phyloP scores from a whole-genome alignment of 768 basidiomycete genomes.

The Cystobasidium tubakii region DNA sequence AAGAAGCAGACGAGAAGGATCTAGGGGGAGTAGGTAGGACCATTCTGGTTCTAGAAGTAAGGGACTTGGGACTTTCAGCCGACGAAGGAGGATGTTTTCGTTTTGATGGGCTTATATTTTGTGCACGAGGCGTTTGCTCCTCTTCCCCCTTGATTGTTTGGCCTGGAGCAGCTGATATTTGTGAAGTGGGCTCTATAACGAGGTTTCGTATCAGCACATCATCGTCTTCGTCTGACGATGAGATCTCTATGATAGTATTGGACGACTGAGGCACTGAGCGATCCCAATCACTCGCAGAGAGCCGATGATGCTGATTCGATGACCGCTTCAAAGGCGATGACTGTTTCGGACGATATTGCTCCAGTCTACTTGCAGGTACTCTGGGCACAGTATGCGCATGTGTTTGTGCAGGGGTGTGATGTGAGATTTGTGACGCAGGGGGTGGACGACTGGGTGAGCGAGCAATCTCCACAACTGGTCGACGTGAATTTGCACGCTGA shows the following conservation, averaged over 20 bases:
- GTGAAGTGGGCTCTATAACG: neutral
- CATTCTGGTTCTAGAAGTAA: neutral
- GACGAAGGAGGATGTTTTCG: neutral
- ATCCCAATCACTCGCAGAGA: neutral
- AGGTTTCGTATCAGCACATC: neutral
- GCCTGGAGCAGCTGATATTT: neutral
- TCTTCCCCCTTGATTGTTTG: neutral
- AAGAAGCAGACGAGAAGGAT: neutral
- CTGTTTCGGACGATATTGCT: constrained; percentile 1
- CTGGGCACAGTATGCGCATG: neutral
- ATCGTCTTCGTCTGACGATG: neutral
- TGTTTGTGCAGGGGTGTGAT: neutral
- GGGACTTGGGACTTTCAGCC: neutral
- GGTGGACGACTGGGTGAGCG: neutral
- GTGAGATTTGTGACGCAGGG: neutral
- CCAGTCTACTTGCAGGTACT: neutral
- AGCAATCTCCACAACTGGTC: neutral
- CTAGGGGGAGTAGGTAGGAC: neutral
- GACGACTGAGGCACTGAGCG: neutral
- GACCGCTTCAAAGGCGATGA: neutral
- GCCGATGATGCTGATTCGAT: neutral
- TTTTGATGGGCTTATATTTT: neutral
- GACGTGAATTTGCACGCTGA: neutral
- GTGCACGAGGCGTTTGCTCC: neutral
- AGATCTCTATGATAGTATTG: neutral